Base-by-base conservation (phyloP, 108 stramenopile species). In the Pseudonitzschia multistriata region DNA sequence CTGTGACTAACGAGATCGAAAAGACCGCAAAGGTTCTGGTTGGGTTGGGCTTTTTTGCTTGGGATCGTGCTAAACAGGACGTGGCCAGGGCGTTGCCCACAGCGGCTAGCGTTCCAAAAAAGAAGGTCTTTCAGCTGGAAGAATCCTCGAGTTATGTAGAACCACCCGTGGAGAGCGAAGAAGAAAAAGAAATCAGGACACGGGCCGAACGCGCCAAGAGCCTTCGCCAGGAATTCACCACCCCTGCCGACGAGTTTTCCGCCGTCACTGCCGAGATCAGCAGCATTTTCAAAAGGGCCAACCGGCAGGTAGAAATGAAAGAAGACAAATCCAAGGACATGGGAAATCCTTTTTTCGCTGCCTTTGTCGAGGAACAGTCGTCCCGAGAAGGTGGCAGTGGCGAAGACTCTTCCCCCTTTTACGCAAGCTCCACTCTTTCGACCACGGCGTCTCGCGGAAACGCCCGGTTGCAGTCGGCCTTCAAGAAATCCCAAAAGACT, bases 31-130 rank as follows among this genome's bases (percentile, higher is more conserved):
- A 81, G 50, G 53, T 82, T 0, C 52, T 91, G 54, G 85, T 83
- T 7, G 74, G 88, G 5, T 59, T 93, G 24, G 92, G 92, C 2
- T 29, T 93, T 10, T 90, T 93, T 75, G 74, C 87, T 5, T 81
- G 83, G 71, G 89, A 93, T 14, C 84, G 92, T 10, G 86, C 83
- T 34, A 70, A 79, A 17, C 82, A 79, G 24, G 92, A 93, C 67
- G 80, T 89, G 15, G 74, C 53, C 31, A 82, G 92, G 27, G 92
- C 92, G 13, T 67, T 93, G 28, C 92, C 92, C 0, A 84, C 84
- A 3, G 77, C 81, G 11, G 81, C 76, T 3, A 64, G 67, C 15
- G n/a, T 59, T 21, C 68, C 65, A 31, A 80, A 76, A 31, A 48
- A 69, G 27, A 42, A 79, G 55, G 40, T 64, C 22, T 47, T 56